Base-by-base conservation (phyloP, 163 green algal genomes). In the Chlorella variabilis region DNA sequence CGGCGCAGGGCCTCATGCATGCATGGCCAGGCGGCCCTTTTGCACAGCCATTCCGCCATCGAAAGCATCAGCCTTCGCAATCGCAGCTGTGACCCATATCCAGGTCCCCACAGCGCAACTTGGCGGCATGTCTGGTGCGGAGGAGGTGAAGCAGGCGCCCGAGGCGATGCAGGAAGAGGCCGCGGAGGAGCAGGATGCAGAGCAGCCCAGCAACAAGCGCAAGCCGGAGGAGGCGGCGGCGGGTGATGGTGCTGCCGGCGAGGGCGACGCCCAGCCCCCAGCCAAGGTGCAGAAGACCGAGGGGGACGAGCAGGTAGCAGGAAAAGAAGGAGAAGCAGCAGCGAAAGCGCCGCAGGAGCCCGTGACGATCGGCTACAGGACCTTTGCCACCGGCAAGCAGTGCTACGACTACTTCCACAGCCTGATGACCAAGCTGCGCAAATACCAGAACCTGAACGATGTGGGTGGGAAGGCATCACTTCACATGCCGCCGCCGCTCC, bases 391-490 rank as follows among this genome's bases (percentile, higher is more conserved):
- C 34, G 87, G 85, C 21, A 51, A 82, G 17, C 69, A 78, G 2
- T 61, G 56, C 6, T 76, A 77, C 27, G 13, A 71, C 0, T 92
- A 92, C 67, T 92, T 84, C 65, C 54, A 84, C 34, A 34, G 71
- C 38, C 79, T 92, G 7, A 69, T 89, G 4, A 63, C 27, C 58
- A 68, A 83, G 31, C 77, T 90, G 17, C 75, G 75, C 33, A 80
- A 87, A n/a, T 65, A 90, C 70, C 89, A 92, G 56, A 83, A 89
- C 75, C 67, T 92, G 34, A 92, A 92, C 71, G 89, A 92, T 58
- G 86, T 90, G 54, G 1, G 65, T 39, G 42, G 34, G 1, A 18
- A 9, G 63, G 63, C 4, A n/a, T n/a, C n/a, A n/a, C n/a, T n/a
- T n/a, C n/a, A n/a, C n/a, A n/a, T n/a, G n/a, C n/a, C n/a, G n/a